These are phyloP conservation scores for Kentomonas sorsogonicus DNA, from an alignment of 208 protist genomes.

Conservation along the genomic window DNA sequence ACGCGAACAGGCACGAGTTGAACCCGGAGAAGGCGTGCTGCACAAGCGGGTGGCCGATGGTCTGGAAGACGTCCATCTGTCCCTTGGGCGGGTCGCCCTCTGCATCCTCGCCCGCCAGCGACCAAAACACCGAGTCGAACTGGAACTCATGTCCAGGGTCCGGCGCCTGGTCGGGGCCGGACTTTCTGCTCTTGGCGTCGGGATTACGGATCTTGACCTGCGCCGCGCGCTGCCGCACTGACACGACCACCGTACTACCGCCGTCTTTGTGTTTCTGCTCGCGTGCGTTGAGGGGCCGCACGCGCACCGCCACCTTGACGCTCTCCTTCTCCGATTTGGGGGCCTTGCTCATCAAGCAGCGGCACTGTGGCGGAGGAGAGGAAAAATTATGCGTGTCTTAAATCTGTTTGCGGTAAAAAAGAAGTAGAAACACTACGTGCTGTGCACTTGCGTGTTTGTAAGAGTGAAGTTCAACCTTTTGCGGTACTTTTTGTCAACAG, in stretches of 20 bases:
- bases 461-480: no score
- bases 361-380: neutral
- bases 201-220: no score
- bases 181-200: neutral
- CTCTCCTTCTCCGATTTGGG: constrained; percentile 19
- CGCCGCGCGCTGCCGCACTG: no score
- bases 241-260: constrained; percentile 8
- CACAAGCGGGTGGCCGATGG: constrained; percentile 49
- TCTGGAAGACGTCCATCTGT: constrained; percentile 55
- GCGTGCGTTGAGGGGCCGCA: constrained; percentile 43
- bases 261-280: constrained; percentile 23
- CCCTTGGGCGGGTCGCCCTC: constrained; percentile 17
- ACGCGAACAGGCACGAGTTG: constrained; percentile 65
- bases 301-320: constrained; percentile 54
- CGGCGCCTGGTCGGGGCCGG: neutral
- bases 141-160: constrained; percentile 27
- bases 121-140: constrained; percentile 71
- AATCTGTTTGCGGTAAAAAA: no score
- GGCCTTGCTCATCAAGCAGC: neutral
- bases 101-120: constrained; percentile 30
- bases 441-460: no score
- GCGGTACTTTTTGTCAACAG: no score
- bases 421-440: no score
- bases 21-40: constrained; percentile 53
- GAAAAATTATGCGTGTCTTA: no score